Conservation (phyloP, 129 eudicot genomes). For the carrot (Daucus carota) region DNA sequence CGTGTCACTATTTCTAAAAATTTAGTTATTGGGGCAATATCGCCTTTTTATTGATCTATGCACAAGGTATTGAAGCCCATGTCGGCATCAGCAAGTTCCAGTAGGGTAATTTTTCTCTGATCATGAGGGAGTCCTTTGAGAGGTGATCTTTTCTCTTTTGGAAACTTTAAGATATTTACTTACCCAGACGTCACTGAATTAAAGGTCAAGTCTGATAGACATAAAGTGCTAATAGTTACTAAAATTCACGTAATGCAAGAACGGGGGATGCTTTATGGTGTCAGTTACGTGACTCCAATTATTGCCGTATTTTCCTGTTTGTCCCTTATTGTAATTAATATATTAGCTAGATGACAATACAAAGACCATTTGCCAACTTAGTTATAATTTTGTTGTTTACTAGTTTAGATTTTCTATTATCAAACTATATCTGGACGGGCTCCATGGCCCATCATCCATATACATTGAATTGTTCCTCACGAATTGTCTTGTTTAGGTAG, state of each 20-base stretch:
- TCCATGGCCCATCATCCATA: neutral
- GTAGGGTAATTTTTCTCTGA: neutral
- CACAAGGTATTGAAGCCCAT: neutral
- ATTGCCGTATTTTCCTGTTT: neutral
- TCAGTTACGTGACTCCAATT: neutral
- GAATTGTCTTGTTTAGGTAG: slow-evolving; percentile 36
- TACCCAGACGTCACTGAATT: neutral
- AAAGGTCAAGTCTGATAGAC: neutral
- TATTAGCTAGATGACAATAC: neutral
- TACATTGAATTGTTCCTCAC: neutral
- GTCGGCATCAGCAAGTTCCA: neutral
- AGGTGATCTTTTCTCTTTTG: neutral
- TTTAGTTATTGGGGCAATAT: no score
- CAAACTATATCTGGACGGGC: neutral
- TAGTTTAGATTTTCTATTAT: neutral
- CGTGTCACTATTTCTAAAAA: neutral
- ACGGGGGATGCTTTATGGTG: neutral
- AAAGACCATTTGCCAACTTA: neutral
- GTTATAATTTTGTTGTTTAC: neutral
- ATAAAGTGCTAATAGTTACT: neutral
- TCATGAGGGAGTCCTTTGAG: neutral
- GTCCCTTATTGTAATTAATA: neutral
- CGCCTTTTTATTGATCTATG: neutral
- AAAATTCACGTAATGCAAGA: neutral
- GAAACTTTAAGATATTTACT: neutral